Evolutionary conservation across 116 monocot species (phyloP).

Genomic region (Trichopus zeylanicus): DNA sequence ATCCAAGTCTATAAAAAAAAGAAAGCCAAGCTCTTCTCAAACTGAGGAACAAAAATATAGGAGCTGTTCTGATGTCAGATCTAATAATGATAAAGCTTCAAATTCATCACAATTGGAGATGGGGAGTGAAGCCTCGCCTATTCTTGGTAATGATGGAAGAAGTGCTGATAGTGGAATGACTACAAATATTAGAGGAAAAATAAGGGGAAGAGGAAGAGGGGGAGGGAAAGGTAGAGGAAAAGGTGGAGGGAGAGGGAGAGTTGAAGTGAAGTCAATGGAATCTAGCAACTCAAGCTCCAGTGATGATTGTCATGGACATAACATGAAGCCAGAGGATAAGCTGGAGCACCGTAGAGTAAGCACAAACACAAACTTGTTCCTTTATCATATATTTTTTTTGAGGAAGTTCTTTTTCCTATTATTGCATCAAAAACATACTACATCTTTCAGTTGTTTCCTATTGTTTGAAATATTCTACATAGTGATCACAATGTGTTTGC

Average conservation of each 20-base stretch:
- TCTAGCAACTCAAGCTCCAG: slow-evolving; percentile 18
- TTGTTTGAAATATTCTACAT: not conserved
- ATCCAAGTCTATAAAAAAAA: slow-evolving; percentile 17
- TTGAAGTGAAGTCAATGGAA: slow-evolving; percentile 10
- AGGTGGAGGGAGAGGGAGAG: slow-evolving; percentile 14
- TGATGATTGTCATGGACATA: slow-evolving; percentile 10
- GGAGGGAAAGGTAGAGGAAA: slow-evolving; percentile 10
- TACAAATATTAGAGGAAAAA: slow-evolving; percentile 13
- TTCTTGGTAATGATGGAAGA: slow-evolving; percentile 1
- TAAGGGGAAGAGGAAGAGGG: slow-evolving; percentile 10
- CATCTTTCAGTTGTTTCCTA: not conserved
- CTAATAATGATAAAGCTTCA: slow-evolving; percentile 11
- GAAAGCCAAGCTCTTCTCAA: slow-evolving; percentile 4
- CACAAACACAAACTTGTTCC: not conserved
- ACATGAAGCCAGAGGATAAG: slow-evolving; percentile 7
- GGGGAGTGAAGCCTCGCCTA: slow-evolving; percentile 8
- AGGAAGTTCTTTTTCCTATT: no score
- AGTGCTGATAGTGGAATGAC: slow-evolving; percentile 2
- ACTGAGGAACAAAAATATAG: slow-evolving; percentile 10
- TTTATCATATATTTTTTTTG: no score
- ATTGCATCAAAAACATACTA: not conserved
- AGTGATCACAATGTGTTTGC: not conserved
- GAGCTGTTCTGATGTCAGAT: slow-evolving; percentile 1
- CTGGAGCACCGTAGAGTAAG: slow-evolving; percentile 54
- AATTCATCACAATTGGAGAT: slow-evolving; percentile 10